A percentile compares a stretch with the other conserved stretches of the same genome.
phyloP scores from a whole-genome alignment of 306 rosid species.

The Cucumis melo region DNA sequence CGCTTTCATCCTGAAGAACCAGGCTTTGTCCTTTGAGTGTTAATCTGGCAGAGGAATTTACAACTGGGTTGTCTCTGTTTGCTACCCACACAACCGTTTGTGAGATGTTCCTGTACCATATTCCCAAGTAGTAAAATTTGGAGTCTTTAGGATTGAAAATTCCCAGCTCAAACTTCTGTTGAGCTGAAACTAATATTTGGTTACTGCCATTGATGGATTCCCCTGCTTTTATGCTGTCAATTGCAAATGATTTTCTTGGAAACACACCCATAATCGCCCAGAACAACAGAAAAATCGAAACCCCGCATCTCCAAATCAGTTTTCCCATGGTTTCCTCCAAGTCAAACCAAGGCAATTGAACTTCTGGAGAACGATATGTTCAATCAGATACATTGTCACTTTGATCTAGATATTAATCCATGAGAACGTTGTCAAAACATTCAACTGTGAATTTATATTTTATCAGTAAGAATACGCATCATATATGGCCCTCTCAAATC shows the following conservation, averaged over 20 bases:
- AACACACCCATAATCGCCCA: slow-evolving; percentile 11
- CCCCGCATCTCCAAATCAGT: background rate
- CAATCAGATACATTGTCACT: background rate
- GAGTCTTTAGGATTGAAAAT: slow-evolving; percentile 25
- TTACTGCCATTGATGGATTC: slow-evolving; percentile 16
- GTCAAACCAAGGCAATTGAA: background rate
- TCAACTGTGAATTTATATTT: background rate
- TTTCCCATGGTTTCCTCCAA: background rate
- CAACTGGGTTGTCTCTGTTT: slow-evolving; percentile 24
- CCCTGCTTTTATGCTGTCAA: slow-evolving; percentile 17
- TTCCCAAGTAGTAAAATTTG: slow-evolving; percentile 24
- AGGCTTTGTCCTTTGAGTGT: slow-evolving; percentile 20
- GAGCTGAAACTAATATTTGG: slow-evolving; percentile 27
- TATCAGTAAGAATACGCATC: background rate
- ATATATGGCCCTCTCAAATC: no score
- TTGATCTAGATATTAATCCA: background rate
- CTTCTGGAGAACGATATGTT: no score
- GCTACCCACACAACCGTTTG: slow-evolving; percentile 31
- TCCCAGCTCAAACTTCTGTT: slow-evolving; percentile 31
- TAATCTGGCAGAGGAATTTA: slow-evolving; percentile 8
- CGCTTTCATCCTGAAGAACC: slow-evolving; percentile 16
- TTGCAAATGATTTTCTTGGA: slow-evolving; percentile 8
- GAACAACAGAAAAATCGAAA: slow-evolving; percentile 12
- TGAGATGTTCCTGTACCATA: slow-evolving; percentile 26
- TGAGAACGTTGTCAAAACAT: background rate